Evolutionary conservation across 495 filamentous ascomycete species (phyloP).

Genomic region (Penicillium herquei): DNA sequence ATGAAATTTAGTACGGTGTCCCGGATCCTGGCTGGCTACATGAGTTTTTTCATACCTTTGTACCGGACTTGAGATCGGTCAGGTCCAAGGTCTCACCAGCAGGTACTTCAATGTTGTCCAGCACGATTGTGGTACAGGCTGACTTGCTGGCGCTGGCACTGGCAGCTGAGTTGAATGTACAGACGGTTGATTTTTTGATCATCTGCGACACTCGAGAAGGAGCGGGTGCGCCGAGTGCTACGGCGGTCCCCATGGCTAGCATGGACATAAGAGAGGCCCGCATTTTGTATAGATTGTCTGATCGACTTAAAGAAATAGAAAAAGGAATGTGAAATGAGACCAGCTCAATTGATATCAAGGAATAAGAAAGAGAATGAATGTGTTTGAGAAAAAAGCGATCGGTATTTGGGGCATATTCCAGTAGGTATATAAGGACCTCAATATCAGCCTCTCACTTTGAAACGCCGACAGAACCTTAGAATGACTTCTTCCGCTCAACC

Average conservation of each 20-base stretch:
- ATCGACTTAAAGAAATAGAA: conserved; percentile 19
- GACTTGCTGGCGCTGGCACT: conserved; percentile 43
- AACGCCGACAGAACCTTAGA: no score
- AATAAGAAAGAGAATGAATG: conserved; percentile 1
- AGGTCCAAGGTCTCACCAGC: conserved; percentile 54
- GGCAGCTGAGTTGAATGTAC: conserved; percentile 49
- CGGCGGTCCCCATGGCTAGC: conserved; percentile 21
- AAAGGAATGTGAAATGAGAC: conserved; percentile 13
- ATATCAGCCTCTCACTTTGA: no score
- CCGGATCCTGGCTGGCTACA: no score
- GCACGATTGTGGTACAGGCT: conserved; percentile 50
- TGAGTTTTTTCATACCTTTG: conserved; percentile 28
- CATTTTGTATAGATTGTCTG: conserved; percentile 13
- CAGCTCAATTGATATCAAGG: conserved; percentile 5
- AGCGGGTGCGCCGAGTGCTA: conserved; percentile 26
- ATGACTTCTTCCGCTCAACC: no score
- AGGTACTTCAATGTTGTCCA: conserved; percentile 49
- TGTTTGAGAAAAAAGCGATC: not conserved
- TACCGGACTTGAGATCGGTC: conserved; percentile 42
- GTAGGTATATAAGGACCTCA: no score
- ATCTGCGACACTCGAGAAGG: conserved; percentile 35
- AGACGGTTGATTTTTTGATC: conserved; percentile 42
- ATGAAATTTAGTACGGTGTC: no score
- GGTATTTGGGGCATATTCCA: no score
- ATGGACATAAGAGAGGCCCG: conserved; percentile 18